These are phyloP conservation scores for Colletotrichum lupini DNA, from an alignment of 2,329 filamentous ascomycete species.

Conservation along the genomic window DNA sequence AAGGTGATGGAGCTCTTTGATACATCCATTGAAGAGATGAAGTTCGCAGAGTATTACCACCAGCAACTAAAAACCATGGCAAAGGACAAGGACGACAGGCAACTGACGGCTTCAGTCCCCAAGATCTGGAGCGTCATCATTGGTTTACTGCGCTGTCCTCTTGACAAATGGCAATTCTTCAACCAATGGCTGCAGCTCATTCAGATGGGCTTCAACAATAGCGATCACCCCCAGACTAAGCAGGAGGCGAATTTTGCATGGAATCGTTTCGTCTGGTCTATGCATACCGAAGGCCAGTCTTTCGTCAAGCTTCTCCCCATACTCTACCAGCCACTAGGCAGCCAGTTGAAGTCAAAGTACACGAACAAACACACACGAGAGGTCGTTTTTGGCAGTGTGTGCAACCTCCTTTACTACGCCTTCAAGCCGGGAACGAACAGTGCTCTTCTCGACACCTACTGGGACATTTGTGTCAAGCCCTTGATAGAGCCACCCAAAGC, in stretches of 20 bases:
- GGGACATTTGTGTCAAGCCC: slow-evolving; percentile 78
- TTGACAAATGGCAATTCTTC: slow-evolving; percentile 78
- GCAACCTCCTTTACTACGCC: slow-evolving; percentile 84
- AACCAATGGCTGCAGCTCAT: slow-evolving; percentile 81
- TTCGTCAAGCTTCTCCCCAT: slow-evolving; percentile 64
- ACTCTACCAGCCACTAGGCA: slow-evolving; percentile 75
- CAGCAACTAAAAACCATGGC: slow-evolving; percentile 76
- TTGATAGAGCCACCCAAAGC: slow-evolving; percentile 56
- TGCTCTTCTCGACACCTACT: slow-evolving; percentile 78
- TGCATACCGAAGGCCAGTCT: slow-evolving; percentile 70
- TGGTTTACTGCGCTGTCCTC: slow-evolving; percentile 76
- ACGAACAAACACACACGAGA: slow-evolving; percentile 67
- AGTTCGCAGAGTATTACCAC: slow-evolving; percentile 77
- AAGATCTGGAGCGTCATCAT: slow-evolving; percentile 90
- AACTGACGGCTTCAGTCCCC: slow-evolving; percentile 70
- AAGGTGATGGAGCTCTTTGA: slow-evolving; percentile 74
- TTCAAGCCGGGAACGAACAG: slow-evolving; percentile 76
- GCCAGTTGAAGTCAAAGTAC: slow-evolving; percentile 75
- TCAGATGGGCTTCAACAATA: slow-evolving; percentile 85
- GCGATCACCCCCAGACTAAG: slow-evolving; percentile 73
- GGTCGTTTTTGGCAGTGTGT: slow-evolving; percentile 75
- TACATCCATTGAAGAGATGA: slow-evolving; percentile 66
- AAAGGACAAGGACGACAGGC: slow-evolving; percentile 69
- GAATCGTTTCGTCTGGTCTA: slow-evolving; percentile 83
- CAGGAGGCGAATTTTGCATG: slow-evolving; percentile 85